Conservation (phyloP, 1,284 basidiomycete species). For the Stereum hirsutum region DNA sequence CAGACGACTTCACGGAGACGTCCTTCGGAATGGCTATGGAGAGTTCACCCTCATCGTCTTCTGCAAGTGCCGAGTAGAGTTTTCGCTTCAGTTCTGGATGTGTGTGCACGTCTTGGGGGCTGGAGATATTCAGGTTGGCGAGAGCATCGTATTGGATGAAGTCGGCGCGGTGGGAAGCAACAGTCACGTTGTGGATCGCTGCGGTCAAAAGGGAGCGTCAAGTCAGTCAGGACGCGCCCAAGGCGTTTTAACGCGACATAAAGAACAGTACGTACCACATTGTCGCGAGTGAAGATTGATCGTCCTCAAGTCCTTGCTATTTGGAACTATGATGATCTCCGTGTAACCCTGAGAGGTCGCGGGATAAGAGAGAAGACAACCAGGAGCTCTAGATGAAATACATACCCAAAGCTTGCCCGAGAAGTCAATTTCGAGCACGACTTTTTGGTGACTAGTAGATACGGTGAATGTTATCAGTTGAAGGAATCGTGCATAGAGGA, state of each 20-base stretch:
- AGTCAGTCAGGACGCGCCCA: no score
- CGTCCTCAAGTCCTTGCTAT: slow-evolving; percentile 64
- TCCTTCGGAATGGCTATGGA: slow-evolving; percentile 85
- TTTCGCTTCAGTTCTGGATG: slow-evolving; percentile 94
- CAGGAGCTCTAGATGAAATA: slow-evolving; percentile 1
- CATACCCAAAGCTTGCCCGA: slow-evolving; percentile 69
- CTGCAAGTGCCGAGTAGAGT: slow-evolving; percentile 83
- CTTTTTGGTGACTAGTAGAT: slow-evolving; percentile 87
- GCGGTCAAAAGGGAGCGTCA: slow-evolving; percentile 11
- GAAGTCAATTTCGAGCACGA: slow-evolving; percentile 85
- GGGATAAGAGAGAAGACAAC: slow-evolving; percentile 2
- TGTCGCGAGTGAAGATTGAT: slow-evolving; percentile 83
- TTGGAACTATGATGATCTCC: slow-evolving; percentile 81
- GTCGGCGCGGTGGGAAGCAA: slow-evolving; percentile 59
- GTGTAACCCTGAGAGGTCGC: slow-evolving; percentile 67
- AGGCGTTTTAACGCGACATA: slow-evolving; percentile 1
- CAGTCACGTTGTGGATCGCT: slow-evolving; percentile 72
- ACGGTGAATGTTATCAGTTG: slow-evolving; percentile 43
- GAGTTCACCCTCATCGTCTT: slow-evolving; percentile 90
- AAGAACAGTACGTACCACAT: slow-evolving; percentile 50
- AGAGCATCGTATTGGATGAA: slow-evolving; percentile 75
- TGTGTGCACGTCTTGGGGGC: slow-evolving; percentile 76
- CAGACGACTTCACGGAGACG: slow-evolving; percentile 59
- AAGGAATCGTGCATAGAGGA: slow-evolving; percentile 7
- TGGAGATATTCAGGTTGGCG: slow-evolving; percentile 56